Base-by-base conservation (phyloP, 164 flowering plant species). In the Chloranthus sessilifolius region DNA sequence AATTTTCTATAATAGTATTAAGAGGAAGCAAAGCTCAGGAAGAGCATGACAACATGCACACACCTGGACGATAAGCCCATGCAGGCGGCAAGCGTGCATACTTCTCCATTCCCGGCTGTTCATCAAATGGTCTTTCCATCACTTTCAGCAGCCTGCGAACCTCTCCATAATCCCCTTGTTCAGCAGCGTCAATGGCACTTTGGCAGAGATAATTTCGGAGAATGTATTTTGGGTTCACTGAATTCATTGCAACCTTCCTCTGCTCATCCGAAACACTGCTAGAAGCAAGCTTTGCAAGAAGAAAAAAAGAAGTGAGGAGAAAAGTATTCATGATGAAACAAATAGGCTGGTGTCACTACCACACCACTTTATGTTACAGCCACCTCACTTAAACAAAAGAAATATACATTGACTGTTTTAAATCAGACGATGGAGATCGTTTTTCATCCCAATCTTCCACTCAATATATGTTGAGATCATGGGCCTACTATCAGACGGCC, bases 81-180 rank as follows among this genome's bases (percentile, higher is more conserved):
- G 99, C 97, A 4, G 99, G 99, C 1, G 99, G 99, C 56, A 94
- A 63, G 17, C 97, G 95, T n/a, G 97, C 96, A 56, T 94, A 94
- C 53, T 81, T 89, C 61, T 94, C 97, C 99, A 87, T 94, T 48
- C 95, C 97, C 0, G 90, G 90, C 55, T 94, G 97, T 52, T 89
- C 99, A 19, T 94, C 96, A 39, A 58, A 94, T 2, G 99, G 99
- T 7, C 81, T 73, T 52, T 82, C 78, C 88, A 94, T 80, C 19
- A 94, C 72, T 60, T 85, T 87, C 19, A 87, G 76, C 43, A 94
- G 59, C 73, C 77, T 63, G 2, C 76, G 85, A 8, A 94, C 83
- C 74, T 80, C 99, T 17, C 61, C 77, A 56, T 77, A 80, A 50
- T 89, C 96, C 6, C 97, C 99, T 58, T 57, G 74, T 50, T 89